phyloP scores from a whole-genome alignment of 805 yeast genomes.

The Candida sakaeoensis region DNA sequence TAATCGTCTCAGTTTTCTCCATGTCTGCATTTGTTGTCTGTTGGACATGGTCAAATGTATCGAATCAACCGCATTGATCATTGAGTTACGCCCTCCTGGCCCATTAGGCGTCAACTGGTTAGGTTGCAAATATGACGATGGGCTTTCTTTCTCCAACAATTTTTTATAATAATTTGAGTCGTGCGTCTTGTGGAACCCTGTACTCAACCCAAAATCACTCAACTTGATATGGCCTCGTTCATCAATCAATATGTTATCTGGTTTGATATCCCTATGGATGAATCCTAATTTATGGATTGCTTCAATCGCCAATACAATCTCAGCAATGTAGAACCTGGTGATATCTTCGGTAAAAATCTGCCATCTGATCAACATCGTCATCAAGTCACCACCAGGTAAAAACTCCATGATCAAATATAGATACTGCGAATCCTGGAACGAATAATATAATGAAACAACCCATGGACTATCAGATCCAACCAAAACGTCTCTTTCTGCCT shows the following conservation, averaged over 20 bases:
- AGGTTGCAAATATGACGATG: constrained; percentile 21
- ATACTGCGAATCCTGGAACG: constrained; percentile 76
- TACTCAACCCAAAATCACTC: constrained; percentile 75
- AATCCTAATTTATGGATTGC: constrained; percentile 91
- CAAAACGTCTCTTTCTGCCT: constrained; percentile 92
- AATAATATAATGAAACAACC: constrained; percentile 80
- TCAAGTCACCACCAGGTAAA: constrained; percentile 78
- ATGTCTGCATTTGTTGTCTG: constrained; percentile 91
- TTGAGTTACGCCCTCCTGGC: constrained; percentile 56
- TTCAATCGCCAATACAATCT: constrained; percentile 91
- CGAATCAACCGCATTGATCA: constrained; percentile 81
- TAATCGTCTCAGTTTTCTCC: constrained; percentile 86
- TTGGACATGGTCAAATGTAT: constrained; percentile 94
- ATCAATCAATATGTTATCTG: constrained; percentile 90
- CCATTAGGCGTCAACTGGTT: constrained; percentile 20
- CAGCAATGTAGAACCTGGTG: constrained; percentile 91
- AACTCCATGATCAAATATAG: constrained; percentile 79
- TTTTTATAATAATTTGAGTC: constrained; percentile 84
- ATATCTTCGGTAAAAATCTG: constrained; percentile 92
- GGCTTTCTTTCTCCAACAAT: constrained; percentile 63
- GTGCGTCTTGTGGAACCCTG: constrained; percentile 93
- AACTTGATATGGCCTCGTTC: constrained; percentile 67
- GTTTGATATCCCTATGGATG: constrained; percentile 96
- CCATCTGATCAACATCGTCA: constrained; percentile 96
- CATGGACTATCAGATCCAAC: constrained; percentile 88